A percentile compares a stretch with the other conserved stretches of the same genome.
Evolutionary conservation across 768 basidiomycete genomes (phyloP).

Genomic region (Sporobolomyces phaffii): DNA sequence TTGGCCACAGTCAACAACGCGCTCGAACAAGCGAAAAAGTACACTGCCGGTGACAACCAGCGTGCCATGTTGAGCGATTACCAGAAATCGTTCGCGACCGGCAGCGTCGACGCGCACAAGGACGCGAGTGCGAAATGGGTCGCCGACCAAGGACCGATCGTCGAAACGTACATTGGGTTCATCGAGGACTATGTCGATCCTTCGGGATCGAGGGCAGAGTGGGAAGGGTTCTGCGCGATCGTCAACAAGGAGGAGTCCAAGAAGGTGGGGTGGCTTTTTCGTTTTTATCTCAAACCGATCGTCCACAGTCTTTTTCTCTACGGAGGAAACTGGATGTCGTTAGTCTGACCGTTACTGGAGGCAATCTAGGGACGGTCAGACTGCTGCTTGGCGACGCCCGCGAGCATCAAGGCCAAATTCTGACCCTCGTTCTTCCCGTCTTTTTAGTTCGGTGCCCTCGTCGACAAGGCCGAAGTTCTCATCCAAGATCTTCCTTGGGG

Average conservation of each 20-base stretch:
- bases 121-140: constrained; percentile 75
- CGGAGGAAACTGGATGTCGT: no score
- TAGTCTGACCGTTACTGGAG: no score
- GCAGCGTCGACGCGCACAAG: constrained; percentile 73
- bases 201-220: constrained; percentile 83
- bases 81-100: constrained; percentile 70
- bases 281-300: neutral
- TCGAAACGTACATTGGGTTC: constrained; percentile 54
- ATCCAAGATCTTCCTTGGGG: constrained; percentile 84
- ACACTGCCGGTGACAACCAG: constrained; percentile 68
- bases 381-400: no score
- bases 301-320: no score
- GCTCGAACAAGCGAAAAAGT: constrained; percentile 60
- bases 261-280: constrained; percentile 49
- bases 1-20: constrained; percentile 57
- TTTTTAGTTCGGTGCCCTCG: constrained; percentile 67
- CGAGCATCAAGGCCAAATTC: no score
- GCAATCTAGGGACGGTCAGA: no score
- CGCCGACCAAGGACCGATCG: constrained; percentile 75
- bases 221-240: constrained; percentile 59
- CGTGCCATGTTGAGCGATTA: constrained; percentile 68
- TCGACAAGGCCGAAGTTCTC: constrained; percentile 66
- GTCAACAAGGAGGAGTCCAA: constrained; percentile 68
- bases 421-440: no score
- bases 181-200: constrained; percentile 71